Conservation (phyloP, 441 rosid species). For the Daphne laureola region DNA sequence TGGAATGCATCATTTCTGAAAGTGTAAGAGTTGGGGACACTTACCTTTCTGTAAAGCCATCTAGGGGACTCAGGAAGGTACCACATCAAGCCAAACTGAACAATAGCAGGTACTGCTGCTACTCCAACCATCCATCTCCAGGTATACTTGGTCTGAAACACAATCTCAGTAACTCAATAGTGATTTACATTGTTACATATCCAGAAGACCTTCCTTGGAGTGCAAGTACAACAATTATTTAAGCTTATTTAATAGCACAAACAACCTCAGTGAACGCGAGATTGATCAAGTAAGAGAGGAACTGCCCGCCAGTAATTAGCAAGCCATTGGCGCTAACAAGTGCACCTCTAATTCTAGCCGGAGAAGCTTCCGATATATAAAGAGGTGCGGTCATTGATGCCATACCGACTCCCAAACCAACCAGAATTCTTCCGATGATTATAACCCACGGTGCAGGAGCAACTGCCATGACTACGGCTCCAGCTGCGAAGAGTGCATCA, state of each 20-base stretch:
- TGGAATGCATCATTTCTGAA: no score
- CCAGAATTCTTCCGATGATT: slow-evolving; percentile 60
- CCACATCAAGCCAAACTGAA: slow-evolving; percentile 64
- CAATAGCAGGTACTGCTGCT: slow-evolving; percentile 54
- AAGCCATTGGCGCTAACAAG: slow-evolving; percentile 79
- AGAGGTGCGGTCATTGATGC: slow-evolving; percentile 91
- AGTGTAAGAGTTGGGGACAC: not conserved
- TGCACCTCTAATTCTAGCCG: slow-evolving; percentile 77
- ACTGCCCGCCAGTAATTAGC: slow-evolving; percentile 73
- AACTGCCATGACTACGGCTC: slow-evolving; percentile 60
- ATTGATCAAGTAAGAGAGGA: slow-evolving; percentile 66
- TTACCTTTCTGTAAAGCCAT: slow-evolving; percentile 54
- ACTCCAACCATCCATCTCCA: slow-evolving; percentile 96
- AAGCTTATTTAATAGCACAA: not conserved
- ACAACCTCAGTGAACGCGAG: slow-evolving; percentile 70
- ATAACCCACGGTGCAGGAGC: slow-evolving; percentile 72
- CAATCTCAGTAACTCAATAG: no score
- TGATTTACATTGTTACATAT: no score
- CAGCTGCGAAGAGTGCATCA: slow-evolving; percentile 54
- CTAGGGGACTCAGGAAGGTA: slow-evolving; percentile 84
- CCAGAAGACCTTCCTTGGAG: no score
- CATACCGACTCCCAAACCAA: slow-evolving; percentile 90
- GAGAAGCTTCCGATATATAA: slow-evolving; percentile 81
- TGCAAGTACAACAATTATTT: no score
- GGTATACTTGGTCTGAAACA: slow-evolving; percentile 43